Conservation (phyloP, 345 rosid species). For the Microthlaspi erraticum region DNA sequence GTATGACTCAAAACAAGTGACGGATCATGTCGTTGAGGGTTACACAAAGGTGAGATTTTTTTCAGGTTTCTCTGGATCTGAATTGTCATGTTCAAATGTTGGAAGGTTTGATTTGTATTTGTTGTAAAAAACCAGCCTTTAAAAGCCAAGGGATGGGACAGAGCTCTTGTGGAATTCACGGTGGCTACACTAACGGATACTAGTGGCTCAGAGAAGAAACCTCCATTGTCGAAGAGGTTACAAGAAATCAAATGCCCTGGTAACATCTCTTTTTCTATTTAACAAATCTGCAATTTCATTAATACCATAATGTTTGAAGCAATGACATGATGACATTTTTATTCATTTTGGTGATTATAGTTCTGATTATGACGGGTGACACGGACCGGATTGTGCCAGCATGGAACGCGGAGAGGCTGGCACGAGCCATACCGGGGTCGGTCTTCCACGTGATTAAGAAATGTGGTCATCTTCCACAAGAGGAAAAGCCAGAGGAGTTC, state of each 20-base stretch:
- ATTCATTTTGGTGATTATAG: slow-evolving; percentile 44
- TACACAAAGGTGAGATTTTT: slow-evolving; percentile 70
- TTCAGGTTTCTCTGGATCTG: neutral
- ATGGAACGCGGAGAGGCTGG: slow-evolving; percentile 83
- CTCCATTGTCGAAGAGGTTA: slow-evolving; percentile 58
- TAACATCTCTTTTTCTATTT: slow-evolving; percentile 35
- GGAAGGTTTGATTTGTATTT: neutral
- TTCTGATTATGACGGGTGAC: slow-evolving; percentile 82
- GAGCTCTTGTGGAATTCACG: slow-evolving; percentile 75
- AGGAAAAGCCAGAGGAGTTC: slow-evolving; percentile 87
- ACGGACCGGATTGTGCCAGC: slow-evolving; percentile 83
- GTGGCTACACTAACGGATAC: slow-evolving; percentile 60
- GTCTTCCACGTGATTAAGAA: slow-evolving; percentile 66
- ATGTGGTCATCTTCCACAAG: slow-evolving; percentile 92
- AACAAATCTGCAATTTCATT: neutral
- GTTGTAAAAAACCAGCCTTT: slow-evolving; percentile 56
- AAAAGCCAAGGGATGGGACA: slow-evolving; percentile 76
- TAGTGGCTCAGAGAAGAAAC: slow-evolving; percentile 50
- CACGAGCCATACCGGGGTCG: slow-evolving; percentile 75
- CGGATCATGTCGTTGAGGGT: slow-evolving; percentile 63
- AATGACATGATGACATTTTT: neutral
- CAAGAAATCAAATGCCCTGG: slow-evolving; percentile 77
- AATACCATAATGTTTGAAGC: neutral
- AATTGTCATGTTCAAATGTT: neutral
- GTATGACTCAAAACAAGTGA: slow-evolving; percentile 64